phyloP scores from a whole-genome alignment of 2,329 filamentous ascomycete genomes.

The Colletotrichum destructivum region DNA sequence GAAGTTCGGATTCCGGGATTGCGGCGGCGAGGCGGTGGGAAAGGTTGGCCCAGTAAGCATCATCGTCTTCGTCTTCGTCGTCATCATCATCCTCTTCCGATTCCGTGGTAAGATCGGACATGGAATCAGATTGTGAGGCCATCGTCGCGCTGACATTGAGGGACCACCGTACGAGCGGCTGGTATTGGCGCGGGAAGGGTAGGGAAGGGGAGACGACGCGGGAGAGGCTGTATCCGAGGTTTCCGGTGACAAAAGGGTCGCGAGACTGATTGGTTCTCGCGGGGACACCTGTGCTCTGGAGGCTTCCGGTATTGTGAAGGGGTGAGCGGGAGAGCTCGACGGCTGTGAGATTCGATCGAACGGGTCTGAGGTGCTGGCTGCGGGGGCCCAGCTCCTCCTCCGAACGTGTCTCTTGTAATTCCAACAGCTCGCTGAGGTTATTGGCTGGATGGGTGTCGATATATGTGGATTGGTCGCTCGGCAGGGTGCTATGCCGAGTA shows the following conservation, averaged over 20 bases:
- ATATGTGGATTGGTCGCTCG: not conserved
- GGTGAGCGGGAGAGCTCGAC: not conserved
- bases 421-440: too few relatives aligned
- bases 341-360: not conserved
- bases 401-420: too few relatives aligned
- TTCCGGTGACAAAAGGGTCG: too few relatives aligned
- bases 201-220: too few relatives aligned
- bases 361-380: too few relatives aligned
- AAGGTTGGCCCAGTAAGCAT: not conserved
- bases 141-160: not conserved
- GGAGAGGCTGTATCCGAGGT: not conserved
- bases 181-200: not conserved
- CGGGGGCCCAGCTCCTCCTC: not conserved
- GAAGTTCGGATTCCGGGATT: not conserved
- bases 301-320: not conserved
- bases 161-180: too few relatives aligned
- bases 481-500: not conserved
- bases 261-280: too few relatives aligned
- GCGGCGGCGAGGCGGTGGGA: not conserved
- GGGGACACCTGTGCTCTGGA: too few relatives aligned
- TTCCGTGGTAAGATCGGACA: not conserved
- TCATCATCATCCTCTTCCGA: not conserved
- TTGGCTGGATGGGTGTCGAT: not conserved
- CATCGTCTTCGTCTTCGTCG: not conserved
- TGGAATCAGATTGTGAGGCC: too few relatives aligned